phyloP scores from a whole-genome alignment of 805 yeast genomes.

The Candida sonorensis region DNA sequence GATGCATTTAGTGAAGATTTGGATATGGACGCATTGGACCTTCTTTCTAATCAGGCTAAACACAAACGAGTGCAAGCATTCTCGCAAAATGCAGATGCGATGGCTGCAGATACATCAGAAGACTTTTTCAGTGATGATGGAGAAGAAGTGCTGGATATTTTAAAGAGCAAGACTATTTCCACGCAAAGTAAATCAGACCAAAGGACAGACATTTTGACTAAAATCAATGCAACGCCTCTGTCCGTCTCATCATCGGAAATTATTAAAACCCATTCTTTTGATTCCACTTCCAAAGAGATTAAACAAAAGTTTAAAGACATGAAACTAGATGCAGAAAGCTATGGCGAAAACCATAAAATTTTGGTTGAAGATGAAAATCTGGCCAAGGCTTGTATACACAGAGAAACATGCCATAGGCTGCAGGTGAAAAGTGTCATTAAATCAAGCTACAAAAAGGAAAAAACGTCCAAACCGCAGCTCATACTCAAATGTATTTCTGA shows the following conservation, averaged over 20 bases:
- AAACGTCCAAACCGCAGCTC: constrained; percentile 36
- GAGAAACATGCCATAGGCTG: constrained; percentile 42
- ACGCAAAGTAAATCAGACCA: neutral
- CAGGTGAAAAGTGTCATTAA: constrained; percentile 32
- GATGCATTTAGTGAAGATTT: constrained; percentile 26
- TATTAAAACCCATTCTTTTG: too few species aligned
- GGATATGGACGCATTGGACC: constrained; percentile 25
- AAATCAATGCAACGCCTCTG: neutral
- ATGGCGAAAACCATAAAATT: constrained; percentile 3
- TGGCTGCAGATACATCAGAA: constrained; percentile 5
- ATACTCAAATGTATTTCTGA: constrained; percentile 46
- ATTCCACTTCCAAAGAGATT: constrained; percentile 1
- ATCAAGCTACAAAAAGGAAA: constrained; percentile 26
- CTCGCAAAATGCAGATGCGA: neutral
- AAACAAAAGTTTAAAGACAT: constrained; percentile 13
- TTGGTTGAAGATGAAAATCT: constrained; percentile 12
- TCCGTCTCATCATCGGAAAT: too few species aligned
- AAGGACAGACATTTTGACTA: constrained; percentile 1
- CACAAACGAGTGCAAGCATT: constrained; percentile 1
- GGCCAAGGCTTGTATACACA: constrained; percentile 38
- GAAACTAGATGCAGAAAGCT: constrained; percentile 13
- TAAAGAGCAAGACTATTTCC: constrained; percentile 1
- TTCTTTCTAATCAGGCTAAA: constrained; percentile 6
- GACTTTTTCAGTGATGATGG: constrained; percentile 24
- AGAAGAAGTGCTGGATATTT: constrained; percentile 14